Conservation (phyloP, 768 basidiomycete species). For the Neoboletus subvelutipes region DNA sequence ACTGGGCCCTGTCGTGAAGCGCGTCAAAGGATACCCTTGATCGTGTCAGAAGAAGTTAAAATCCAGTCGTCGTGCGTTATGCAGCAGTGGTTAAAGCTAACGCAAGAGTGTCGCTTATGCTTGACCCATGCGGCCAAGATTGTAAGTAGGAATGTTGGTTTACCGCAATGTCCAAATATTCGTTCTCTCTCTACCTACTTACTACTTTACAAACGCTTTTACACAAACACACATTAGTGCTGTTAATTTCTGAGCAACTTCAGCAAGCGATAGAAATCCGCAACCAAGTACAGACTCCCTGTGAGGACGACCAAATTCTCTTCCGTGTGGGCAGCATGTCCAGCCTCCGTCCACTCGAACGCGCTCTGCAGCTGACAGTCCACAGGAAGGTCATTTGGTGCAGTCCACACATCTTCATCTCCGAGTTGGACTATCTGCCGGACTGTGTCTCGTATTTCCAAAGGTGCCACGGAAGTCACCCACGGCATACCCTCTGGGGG, state of each 20-base stretch:
- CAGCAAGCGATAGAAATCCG: constrained; percentile 79
- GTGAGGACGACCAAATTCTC: constrained; percentile 67
- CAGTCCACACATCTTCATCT: constrained; percentile 47
- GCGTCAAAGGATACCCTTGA: constrained; percentile 8
- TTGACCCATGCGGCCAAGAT: background rate
- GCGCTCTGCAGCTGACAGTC: constrained; percentile 44
- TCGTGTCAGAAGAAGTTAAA: constrained; percentile 11
- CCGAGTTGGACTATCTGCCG: constrained; percentile 37
- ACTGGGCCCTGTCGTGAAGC: constrained; percentile 9
- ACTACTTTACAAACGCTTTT: background rate
- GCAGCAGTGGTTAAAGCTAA: background rate
- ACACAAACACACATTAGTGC: no score
- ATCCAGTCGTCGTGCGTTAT: constrained; percentile 1
- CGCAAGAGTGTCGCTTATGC: background rate
- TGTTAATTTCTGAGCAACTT: constrained; percentile 1
- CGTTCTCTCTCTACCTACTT: background rate
- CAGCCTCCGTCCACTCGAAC: constrained; percentile 42
- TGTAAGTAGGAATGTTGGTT: background rate
- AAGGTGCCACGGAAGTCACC: constrained; percentile 65
- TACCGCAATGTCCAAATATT: background rate
- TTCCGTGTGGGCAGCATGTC: constrained; percentile 4
- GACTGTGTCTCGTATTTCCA: constrained; percentile 49
- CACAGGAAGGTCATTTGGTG: constrained; percentile 34
- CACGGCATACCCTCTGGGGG: constrained; percentile 94
- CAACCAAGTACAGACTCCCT: constrained; percentile 93